Evolutionary conservation across 305 asterid species (phyloP).

Genomic region (Salvia sclarea): DNA sequence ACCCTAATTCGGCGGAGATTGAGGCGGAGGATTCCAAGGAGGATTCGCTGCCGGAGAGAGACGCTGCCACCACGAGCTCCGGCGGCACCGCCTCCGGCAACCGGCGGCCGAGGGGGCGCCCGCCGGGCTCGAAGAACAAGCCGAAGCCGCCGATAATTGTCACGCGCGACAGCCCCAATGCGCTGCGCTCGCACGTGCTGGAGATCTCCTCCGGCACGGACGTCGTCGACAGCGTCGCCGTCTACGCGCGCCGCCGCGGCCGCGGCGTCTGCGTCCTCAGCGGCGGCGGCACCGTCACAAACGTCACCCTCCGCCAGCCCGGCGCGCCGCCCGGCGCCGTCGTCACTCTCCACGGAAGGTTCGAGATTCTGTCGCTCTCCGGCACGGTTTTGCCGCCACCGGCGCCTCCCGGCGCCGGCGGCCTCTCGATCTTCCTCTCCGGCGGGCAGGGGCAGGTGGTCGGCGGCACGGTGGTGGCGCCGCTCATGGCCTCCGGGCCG

Average conservation of each 20-base stretch:
- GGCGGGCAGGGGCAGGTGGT: conserved; percentile 77
- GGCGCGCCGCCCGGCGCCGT: conserved; percentile 44
- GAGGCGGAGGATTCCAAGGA: conserved; percentile 29
- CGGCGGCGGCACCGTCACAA: conserved; percentile 54
- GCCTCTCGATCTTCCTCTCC: conserved; percentile 54
- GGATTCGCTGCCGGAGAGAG: conserved; percentile 34
- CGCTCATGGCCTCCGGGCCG: conserved; percentile 56
- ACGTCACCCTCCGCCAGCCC: conserved; percentile 69
- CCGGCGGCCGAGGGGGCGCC: conserved; percentile 79
- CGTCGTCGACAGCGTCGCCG: conserved; percentile 50
- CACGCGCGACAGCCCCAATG: conserved; percentile 62
- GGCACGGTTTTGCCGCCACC: conserved; percentile 78
- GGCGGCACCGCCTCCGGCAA: conserved; percentile 45
- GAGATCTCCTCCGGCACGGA: conserved; percentile 53
- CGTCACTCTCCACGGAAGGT: conserved; percentile 62
- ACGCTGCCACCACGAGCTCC: conserved; percentile 46
- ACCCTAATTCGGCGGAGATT: conserved; percentile 18
- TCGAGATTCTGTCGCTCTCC: conserved; percentile 55
- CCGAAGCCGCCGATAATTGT: conserved; percentile 64
- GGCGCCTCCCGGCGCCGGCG: conserved; percentile 68
- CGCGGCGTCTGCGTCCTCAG: conserved; percentile 61
- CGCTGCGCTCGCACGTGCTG: conserved; percentile 67
- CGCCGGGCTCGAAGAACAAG: conserved; percentile 72
- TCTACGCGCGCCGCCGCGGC: conserved; percentile 57
- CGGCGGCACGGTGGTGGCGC: conserved; percentile 62